Evolutionary conservation across 805 yeast species (phyloP).

Genomic region (Cyberlindnera maritima): DNA sequence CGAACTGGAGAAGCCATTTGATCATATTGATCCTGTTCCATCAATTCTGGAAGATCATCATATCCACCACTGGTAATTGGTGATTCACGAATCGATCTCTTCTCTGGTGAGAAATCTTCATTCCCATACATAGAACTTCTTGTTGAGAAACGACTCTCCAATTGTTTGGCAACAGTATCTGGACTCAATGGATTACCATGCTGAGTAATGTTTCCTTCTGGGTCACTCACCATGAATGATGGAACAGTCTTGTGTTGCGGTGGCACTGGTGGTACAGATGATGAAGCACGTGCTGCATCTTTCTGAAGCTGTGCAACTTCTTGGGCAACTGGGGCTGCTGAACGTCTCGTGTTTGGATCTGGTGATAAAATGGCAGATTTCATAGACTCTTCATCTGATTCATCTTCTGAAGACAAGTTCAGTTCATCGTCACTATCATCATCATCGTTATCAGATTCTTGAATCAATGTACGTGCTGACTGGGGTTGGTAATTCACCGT

Average conservation of each 20-base stretch:
- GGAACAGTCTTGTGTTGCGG: constrained; percentile 6
- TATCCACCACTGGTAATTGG: constrained; percentile 1
- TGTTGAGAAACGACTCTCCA: constrained; percentile 5
- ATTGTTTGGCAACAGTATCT: background rate
- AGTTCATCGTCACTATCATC: constrained; percentile 17
- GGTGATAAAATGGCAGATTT: constrained; percentile 19
- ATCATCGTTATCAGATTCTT: constrained; percentile 6
- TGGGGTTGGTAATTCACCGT: constrained; percentile 1
- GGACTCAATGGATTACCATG: constrained; percentile 6
- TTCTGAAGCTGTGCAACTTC: background rate
- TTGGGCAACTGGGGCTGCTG: constrained; percentile 1
- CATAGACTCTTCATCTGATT: constrained; percentile 20
- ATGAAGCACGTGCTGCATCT: background rate
- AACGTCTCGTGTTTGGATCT: constrained; percentile 3
- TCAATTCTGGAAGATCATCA: background rate
- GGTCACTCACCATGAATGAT: constrained; percentile 13
- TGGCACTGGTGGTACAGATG: constrained; percentile 3
- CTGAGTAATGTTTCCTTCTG: constrained; percentile 6
- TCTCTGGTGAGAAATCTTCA: constrained; percentile 10
- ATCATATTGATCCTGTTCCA: background rate
- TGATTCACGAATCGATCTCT: background rate
- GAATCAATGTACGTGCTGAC: background rate
- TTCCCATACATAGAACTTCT: constrained; percentile 14
- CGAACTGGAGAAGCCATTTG: background rate
- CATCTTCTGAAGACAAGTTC: constrained; percentile 14